Evolutionary conservation across 169 alveolate genomes (phyloP).

Genomic region (Miamiensis avidus): DNA sequence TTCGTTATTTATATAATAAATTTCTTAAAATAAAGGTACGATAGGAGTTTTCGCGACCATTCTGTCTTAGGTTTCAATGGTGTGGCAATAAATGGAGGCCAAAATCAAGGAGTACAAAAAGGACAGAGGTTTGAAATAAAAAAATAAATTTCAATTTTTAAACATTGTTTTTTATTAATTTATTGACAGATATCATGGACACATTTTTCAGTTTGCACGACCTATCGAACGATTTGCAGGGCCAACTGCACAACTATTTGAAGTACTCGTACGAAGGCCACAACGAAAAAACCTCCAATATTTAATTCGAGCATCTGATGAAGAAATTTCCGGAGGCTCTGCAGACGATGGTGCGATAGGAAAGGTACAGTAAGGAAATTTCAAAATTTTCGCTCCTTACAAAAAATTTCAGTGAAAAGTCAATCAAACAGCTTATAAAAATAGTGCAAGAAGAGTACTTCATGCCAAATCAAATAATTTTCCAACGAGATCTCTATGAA

Average conservation of each 20-base stretch:
- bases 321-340: background rate
- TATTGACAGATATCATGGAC: too few relatives aligned
- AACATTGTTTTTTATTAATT: too few relatives aligned
- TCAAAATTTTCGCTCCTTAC: background rate
- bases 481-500: too few relatives aligned
- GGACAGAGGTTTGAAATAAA: too few relatives aligned
- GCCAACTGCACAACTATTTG: background rate
- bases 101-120: background rate
- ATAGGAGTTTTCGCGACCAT: background rate
- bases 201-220: too few relatives aligned
- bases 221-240: background rate
- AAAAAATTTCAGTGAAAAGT: too few relatives aligned
- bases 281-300: too few relatives aligned
- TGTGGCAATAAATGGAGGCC: background rate
- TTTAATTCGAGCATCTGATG: background rate
- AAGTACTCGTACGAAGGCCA: background rate
- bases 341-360: background rate
- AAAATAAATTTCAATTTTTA: too few relatives aligned
- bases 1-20: too few relatives aligned
- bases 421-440: background rate
- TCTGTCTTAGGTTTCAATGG: background rate
- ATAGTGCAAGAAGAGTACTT: background rate
- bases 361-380: background rate
- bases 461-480: background rate
- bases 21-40: too few relatives aligned